phyloP scores from a whole-genome alignment of 495 filamentous ascomycete genomes.

The Hyaloscypha finlandica region DNA sequence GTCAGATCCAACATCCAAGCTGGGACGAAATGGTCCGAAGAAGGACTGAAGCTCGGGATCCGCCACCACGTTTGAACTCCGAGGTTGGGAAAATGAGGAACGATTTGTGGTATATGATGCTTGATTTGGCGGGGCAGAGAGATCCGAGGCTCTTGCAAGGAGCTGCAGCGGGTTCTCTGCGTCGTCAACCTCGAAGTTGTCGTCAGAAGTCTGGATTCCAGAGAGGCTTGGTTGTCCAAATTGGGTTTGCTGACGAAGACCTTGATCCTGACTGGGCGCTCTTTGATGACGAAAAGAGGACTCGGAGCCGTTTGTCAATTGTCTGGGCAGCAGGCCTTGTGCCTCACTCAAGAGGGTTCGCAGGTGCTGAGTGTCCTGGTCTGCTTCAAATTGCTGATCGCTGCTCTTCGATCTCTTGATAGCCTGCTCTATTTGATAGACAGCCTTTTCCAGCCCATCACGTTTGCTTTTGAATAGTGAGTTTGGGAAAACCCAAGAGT shows the following conservation, averaged over 20 bases:
- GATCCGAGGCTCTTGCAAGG: conserved; percentile 68
- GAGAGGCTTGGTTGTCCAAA: background rate
- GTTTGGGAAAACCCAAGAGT: conserved; percentile 3
- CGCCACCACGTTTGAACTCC: background rate
- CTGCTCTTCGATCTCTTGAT: conserved; percentile 61
- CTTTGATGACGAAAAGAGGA: conserved; percentile 22
- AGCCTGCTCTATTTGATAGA: conserved; percentile 73
- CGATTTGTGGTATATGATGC: conserved; percentile 10
- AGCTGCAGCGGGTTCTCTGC: conserved; percentile 74
- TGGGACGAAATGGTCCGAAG: conserved; percentile 62
- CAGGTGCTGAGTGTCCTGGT: conserved; percentile 56
- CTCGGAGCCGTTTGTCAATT: conserved; percentile 26
- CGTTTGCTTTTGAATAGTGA: conserved; percentile 55
- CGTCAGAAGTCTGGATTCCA: conserved; percentile 32
- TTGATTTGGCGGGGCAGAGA: conserved; percentile 56
- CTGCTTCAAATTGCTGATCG: conserved; percentile 48
- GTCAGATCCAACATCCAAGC: conserved; percentile 59
- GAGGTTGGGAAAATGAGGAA: background rate
- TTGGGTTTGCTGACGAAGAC: background rate
- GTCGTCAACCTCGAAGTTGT: conserved; percentile 64
- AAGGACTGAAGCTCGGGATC: conserved; percentile 45
- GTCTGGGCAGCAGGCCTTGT: conserved; percentile 40
- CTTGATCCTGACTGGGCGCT: background rate
- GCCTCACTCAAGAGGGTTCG: conserved; percentile 55
- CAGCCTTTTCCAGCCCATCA: conserved; percentile 70